Base-by-base conservation (phyloP, 2,329 filamentous ascomycete genomes). In the Neonectria punicea region DNA sequence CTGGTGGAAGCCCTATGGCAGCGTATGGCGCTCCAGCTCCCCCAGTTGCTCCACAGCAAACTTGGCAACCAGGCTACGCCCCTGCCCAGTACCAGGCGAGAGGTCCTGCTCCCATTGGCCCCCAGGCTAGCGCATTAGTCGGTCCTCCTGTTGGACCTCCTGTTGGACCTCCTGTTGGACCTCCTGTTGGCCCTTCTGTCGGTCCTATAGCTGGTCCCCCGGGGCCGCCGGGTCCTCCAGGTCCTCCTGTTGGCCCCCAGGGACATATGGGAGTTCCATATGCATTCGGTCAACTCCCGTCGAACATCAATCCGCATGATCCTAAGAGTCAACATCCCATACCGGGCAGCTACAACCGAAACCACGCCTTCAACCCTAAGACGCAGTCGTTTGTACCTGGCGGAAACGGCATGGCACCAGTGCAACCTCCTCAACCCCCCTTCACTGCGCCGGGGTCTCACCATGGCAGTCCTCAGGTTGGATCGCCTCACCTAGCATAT, bases 351-450 rank as follows among this genome's bases (percentile, higher is more conserved):
- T 97, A 88, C 70, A 93, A 92, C 75, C 87, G 94, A 63, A 81
- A 80, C 56, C 93, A 93, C 73, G 89, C 92, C 13, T 98, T 98
- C 82, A 98, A 98, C 76, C 95, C 94, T 1, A 94, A 97, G 81
- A 98, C 93, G 16, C 93, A 97, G 75, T 92, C 94, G 0, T 98
- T 98, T 78, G 88, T 97, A 25, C 95, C 95, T 51, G 78, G 80
- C 18, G 76, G 87, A 66, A 83, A 79, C 67, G 81, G 83, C 28
- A 83, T 86, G 77, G 79, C 81, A 32, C 81, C 84, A 4, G 81
- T 84, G 68, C 84, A 83, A 44, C 80, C 81, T 34, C 81, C 84
- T 6, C 80, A 83, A 66, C 82, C 81, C 16, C 81, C 82, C 1
- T 88, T 84, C 66, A 83, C 79, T 47, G 83, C 83, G 36, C 80